A percentile compares a stretch with the other conserved stretches of the same genome.
Conservation (phyloP, 2,329 filamentous ascomycete genomes). For the Cladorrhinum sp. region DNA sequence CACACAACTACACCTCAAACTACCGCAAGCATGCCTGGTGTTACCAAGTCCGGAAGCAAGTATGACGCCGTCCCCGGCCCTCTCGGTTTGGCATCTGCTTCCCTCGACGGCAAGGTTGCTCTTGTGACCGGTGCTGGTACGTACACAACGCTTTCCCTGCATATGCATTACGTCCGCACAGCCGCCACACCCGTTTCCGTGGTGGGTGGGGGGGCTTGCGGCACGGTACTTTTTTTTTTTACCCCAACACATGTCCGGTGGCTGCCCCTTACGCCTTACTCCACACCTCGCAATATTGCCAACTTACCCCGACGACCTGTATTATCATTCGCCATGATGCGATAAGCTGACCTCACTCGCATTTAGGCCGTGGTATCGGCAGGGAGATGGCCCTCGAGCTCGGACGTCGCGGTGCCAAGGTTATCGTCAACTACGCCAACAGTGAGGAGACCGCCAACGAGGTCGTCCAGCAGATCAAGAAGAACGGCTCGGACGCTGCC, state of each 20-base stretch:
- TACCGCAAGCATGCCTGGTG: slow-evolving; percentile 24
- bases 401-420: slow-evolving; percentile 61
- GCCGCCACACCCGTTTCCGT: not conserved
- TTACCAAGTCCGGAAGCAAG: slow-evolving; percentile 27
- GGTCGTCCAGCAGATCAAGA: slow-evolving; percentile 65
- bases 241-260: slow-evolving; percentile 29
- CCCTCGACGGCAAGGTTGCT: slow-evolving; percentile 36
- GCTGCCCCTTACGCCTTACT: not conserved
- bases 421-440: slow-evolving; percentile 67
- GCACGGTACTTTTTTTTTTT: slow-evolving; percentile 19
- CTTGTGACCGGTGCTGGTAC: slow-evolving; percentile 36
- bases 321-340: too few relatives aligned
- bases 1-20: slow-evolving; percentile 16
- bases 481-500: slow-evolving; percentile 58
- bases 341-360: not conserved
- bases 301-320: too few relatives aligned
- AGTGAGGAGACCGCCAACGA: slow-evolving; percentile 61
- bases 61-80: slow-evolving; percentile 35
- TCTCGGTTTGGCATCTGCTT: slow-evolving; percentile 31
- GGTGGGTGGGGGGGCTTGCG: slow-evolving; percentile 11
- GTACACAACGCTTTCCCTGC: slow-evolving; percentile 9
- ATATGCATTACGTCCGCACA: not conserved
- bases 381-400: slow-evolving; percentile 65
- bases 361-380: slow-evolving; percentile 56
- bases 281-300: too few relatives aligned